phyloP scores from a whole-genome alignment of 2,329 filamentous ascomycete species.

The Phymatotrichopsis omnivora region DNA sequence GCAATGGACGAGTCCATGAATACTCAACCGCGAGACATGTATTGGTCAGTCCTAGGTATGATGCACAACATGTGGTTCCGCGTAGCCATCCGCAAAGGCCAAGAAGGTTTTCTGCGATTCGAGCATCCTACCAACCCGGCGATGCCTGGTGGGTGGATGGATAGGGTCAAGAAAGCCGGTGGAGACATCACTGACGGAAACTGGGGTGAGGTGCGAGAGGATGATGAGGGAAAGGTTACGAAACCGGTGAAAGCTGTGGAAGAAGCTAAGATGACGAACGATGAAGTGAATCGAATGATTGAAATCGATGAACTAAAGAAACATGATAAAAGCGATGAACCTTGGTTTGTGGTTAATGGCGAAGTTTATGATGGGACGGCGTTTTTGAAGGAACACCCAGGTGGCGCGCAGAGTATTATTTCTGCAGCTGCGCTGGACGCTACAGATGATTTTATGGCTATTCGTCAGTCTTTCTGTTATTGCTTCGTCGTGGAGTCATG shows the following conservation, averaged over 20 bases:
- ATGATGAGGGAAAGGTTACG: constrained; percentile 36
- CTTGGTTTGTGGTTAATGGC: constrained; percentile 83
- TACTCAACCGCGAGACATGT: constrained; percentile 83
- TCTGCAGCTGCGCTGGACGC: constrained; percentile 72
- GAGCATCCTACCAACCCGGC: constrained; percentile 83
- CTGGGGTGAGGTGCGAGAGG: constrained; percentile 64
- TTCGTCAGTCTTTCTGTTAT: constrained; percentile 53
- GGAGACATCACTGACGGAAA: constrained; percentile 70
- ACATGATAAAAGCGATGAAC: constrained; percentile 54
- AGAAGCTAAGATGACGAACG: constrained; percentile 62
- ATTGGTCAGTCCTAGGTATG: constrained; percentile 92
- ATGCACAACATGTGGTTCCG: constrained; percentile 97
- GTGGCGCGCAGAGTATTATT: constrained; percentile 74
- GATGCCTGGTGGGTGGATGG: constrained; percentile 84
- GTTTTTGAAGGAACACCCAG: constrained; percentile 74
- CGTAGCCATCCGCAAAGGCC: constrained; percentile 61
- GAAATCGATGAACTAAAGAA: constrained; percentile 59
- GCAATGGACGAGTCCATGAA: constrained; percentile 88
- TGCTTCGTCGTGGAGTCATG: constrained; percentile 1
- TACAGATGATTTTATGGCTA: constrained; percentile 82
- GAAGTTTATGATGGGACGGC: constrained; percentile 79
- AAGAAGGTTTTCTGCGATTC: constrained; percentile 51
- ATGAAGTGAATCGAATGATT: constrained; percentile 52
- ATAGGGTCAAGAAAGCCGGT: constrained; percentile 70
- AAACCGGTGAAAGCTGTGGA: constrained; percentile 45